Base-by-base conservation (phyloP, 2,329 filamentous ascomycete genomes). In the Botrytis galanthina region DNA sequence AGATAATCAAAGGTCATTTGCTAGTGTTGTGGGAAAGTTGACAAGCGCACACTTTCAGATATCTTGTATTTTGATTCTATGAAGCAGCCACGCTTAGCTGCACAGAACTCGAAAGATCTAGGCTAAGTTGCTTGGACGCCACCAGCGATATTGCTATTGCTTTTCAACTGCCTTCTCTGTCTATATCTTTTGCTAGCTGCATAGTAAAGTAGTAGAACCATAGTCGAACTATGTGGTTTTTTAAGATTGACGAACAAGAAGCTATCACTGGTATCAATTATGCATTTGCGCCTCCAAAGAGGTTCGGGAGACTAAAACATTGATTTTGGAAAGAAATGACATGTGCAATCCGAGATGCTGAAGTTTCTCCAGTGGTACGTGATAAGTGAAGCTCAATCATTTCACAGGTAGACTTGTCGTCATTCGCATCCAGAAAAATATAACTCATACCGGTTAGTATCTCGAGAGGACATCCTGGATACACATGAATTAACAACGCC, bases 191-290 rank as follows among this genome's bases (percentile, higher is more conserved):
- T 44, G 35, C 42, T 32, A 10, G 44, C 20, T 39, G 14, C 35
- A 37, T 48, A n/a, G 32, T 51, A 8, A 66, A 57, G 9, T 9
- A 57, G n/a, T 4, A 18, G 51, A 54, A n/a, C 51, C 51, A 29
- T 29, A 29, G 51, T n/a, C 51, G 51, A 54, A 54, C 14, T 54
- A 3, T 68, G 84, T 1, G 84, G 84, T 12, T 82, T 29, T 16
- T 18, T 29, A 29, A 18, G n/a, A 29, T 29, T 29, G 14, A 14
- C 29, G 51, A n/a, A 16, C 26, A 54, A 29, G 16, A 29, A 18
- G 51, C n/a, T 29, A 29, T 29, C 51, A 29, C 51, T 29, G 6
- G 6, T 54, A 7, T 6, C 16, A 6, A 29, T 54, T 29, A 16
- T 54, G 9, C 1, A 18, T 29, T 29, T 29, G 14, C n/a, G 14